Evolutionary conservation across 495 filamentous ascomycete species (phyloP), one percentile per base, ranked within the genome.

Genomic region (Penicillium roqueforti): DNA sequence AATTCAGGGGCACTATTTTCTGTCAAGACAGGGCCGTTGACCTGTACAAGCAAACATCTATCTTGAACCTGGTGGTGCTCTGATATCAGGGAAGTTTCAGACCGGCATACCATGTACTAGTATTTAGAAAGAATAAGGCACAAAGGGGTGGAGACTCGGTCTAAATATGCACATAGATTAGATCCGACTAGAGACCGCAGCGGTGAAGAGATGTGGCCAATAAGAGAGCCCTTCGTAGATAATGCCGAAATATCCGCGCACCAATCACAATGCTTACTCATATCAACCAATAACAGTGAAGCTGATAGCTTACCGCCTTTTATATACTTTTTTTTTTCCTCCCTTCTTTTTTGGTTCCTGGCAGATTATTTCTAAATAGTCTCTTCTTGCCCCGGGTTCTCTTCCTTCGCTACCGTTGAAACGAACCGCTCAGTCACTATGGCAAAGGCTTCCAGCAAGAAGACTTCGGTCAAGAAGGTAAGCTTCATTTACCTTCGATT

Each of bases 381-480:
- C 32, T n/a, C 23, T 42, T 40, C 34, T 46, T 45, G 56, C 51
- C 23, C 19, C 47, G 45, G 52, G 31, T 34, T 28, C 18, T 43
- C 32, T 38, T n/a, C 14, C n/a, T 48, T 25, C 31, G 39, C 19
- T 37, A n/a, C 13, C 10, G 22, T 22, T 6, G 22, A 32, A 14
- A 28, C 45, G 7, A 20, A 18, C 23, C 26, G 26, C 20, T 6
- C 40, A 25, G 18, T 53, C 25, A 37, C 39, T 54, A 78, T 78
- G 75, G 70, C 67, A 11, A 72, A 69, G 51, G 26, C 60, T 28
- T 50, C 66, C 18, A 23, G 39, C 6, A 70, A 74, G 39, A 62
- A 67, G 56, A 47, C 60, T 39, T 62, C 71, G 57, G 66, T 59
- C 47, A 68, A 71, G 57, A 75, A 76, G 66, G 72, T 73, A 65